Base-by-base conservation (phyloP, 108 stramenopile species). In the Mayamaea pseudoterrestris region DNA sequence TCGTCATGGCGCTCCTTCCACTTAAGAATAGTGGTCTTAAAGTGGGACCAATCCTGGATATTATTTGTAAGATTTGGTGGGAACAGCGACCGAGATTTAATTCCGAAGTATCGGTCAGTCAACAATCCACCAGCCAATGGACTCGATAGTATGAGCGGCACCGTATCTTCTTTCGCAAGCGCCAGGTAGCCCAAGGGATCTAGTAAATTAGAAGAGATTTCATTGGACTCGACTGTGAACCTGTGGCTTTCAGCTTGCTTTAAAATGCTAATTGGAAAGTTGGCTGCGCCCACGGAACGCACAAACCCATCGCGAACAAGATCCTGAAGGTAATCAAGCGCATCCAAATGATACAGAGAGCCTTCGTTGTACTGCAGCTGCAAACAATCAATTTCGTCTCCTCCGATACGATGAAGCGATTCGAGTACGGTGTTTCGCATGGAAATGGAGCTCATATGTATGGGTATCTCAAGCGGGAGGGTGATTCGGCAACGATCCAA, bases 271-370 rank as follows among this genome's bases (percentile, higher is more conserved):
- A 49, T 6, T 24, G 80, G 65, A 14, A 77, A 66, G 31, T 71
- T 48, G 7, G 39, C 34, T 7, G 58, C 65, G 27, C 53, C 43
- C 49, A 53, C 34, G 18, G 80, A 81, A 52, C 58, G 62, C 20
- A 86, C 49, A 3, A 66, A 54, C 9, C 84, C 84, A 41, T 86
- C 80, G 1, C 66, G 61, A 55, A 79, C 71, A 69, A 81, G 55
- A 21, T 86, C 80, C 27, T 44, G 43, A 2, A 78, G 50, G 35
- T 37, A 40, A 47, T 81, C 70, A 27, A 86, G 57, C 1, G 66
- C 57, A 53, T 86, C 84, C 51, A 81, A 29, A 62, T 66, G 53
- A 49, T 74, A 78, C 8, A 69, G 69, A 24, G 69, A 66, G 23
- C 44, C 37, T 12, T 34, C 16, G 14, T 36, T 9, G 21, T 41